phyloP scores from a whole-genome alignment of 441 rosid genomes.

The Croton laevigatus region DNA sequence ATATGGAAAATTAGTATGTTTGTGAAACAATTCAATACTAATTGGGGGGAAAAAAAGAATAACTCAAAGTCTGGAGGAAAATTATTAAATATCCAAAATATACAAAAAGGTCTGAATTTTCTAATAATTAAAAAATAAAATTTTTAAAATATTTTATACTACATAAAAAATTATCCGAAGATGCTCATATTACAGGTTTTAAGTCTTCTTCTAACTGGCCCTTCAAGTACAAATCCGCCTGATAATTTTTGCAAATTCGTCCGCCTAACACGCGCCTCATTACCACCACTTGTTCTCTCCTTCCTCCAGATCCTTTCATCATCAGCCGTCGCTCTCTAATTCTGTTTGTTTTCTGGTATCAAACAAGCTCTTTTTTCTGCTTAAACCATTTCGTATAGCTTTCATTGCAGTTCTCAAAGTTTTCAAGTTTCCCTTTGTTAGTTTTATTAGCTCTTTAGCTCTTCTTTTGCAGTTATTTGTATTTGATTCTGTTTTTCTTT shows the following conservation, averaged over 20 bases:
- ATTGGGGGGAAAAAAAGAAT: not conserved
- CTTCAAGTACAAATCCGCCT: slow-evolving; percentile 24
- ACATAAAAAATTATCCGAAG: not conserved
- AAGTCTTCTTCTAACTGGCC: slow-evolving; percentile 9
- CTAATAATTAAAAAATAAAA: not conserved
- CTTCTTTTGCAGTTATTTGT: no score
- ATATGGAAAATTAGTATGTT: no score
- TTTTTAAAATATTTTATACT: not conserved
- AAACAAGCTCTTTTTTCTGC: not conserved
- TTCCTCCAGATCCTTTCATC: not conserved
- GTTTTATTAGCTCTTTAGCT: no score
- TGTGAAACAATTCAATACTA: not conserved
- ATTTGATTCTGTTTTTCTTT: no score
- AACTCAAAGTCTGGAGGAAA: not conserved
- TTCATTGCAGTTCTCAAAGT: not conserved
- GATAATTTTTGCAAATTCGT: not conserved
- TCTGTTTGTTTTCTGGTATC: slow-evolving; percentile 2
- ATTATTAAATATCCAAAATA: not conserved
- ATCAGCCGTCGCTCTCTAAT: not conserved
- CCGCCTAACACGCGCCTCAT: not conserved
- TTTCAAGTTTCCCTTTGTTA: no score
- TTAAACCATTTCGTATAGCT: not conserved
- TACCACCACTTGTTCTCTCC: slow-evolving; percentile 6
- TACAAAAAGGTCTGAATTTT: not conserved
- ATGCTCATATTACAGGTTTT: slow-evolving; percentile 12